Evolutionary conservation across 176 grass and related monocot genomes (phyloP), one percentile per base, ranked within the genome.

Genomic region (Oryza longistaminata): DNA sequence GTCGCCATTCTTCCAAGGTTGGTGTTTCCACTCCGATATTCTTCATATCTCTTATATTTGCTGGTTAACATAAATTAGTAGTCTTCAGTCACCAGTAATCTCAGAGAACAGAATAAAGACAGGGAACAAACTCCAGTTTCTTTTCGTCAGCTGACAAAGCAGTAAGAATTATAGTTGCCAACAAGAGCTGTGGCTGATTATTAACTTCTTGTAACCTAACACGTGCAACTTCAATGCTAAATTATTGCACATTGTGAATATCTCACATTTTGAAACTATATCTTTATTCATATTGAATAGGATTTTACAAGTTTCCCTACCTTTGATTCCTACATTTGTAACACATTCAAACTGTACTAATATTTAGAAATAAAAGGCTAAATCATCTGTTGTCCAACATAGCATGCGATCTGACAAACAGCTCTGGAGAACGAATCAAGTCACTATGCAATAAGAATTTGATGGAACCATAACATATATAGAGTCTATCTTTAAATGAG

Each of bases 41-140:
- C 77, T 94, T 84, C 89, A 97, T 97, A 34, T 97, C 94, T 82
- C 79, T 81, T 66, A 97, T 93, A 70, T 97, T 97, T 52, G 88
- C 94, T 97, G 87, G 66, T 74, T 40, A 33, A 81, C 44, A 71
- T 53, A 82, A 31, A 29, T 14, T 31, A 82, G 67, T 39, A 53
- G 19, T 14, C 13, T 62, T 82, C 64, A 86, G 55, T 86, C 42
- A 78, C 44, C 0, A 15, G 4, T 48, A 76, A 49, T 65, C 3
- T 8, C 3, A 71, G 3, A 4, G 37, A 40, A 61, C 4, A 73
- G 6, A 71, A 24, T 70, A 75, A 61, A 82, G 0, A 26, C 3
- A 71, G n/a, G 12, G 27, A 48, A 29, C 52, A 70, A 71, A 39
- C 22, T 24, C 21, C 25, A 65, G 10, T 16, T 19, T 75, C 12